Evolutionary conservation across 768 basidiomycete genomes (phyloP), one percentile per base, ranked within the genome.

Genomic region (Sarcodon sp.): DNA sequence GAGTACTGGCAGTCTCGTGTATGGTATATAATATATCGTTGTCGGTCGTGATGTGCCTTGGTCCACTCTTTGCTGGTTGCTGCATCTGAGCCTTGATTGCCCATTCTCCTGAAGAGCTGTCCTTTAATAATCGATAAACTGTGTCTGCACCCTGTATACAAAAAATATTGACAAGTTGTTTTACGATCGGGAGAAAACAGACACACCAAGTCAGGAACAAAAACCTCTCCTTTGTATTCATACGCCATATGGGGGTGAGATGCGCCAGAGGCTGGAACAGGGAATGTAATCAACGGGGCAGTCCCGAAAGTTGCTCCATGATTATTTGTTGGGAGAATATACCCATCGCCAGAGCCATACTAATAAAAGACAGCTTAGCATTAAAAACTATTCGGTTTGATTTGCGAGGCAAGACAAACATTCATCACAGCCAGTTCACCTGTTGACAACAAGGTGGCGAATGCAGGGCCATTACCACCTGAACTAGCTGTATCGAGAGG

Each of bases 201-300:
- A 59, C 73, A 45, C 47, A 81, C 82, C 58, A 82, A 65, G 62
- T 83, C 83, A 0, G 81, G 73, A 7, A 85, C 66, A 52, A 84
- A 69, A 7, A 85, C 56, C 54, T 85, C 82, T 6, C 56, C 57
- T 6, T 66, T 65, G 55, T 76, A 66, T 61, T 80, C 69, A 32
- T 79, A 60, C 0, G 72, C 69, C 80, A 80, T 79, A 57, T 85
- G 83, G 9, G 83, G 82, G 59, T 80, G 73, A 1, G 80, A 79
- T 6, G 66, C 64, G 8, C 55, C 54, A 1, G 71, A 16, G 15
- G 39, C 16, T 13, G 13, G 13, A 38, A 38, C 63, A 12, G 80
- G 75, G 66, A 85, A 84, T 10, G 69, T 70, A 58, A 79, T 72
- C 9, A 69, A 54, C 1, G 68, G 59, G 9, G 73, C 67, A 10